Evolutionary conservation across 2,329 filamentous ascomycete species (phyloP).

Genomic region (Exophiala dermatitidis): DNA sequence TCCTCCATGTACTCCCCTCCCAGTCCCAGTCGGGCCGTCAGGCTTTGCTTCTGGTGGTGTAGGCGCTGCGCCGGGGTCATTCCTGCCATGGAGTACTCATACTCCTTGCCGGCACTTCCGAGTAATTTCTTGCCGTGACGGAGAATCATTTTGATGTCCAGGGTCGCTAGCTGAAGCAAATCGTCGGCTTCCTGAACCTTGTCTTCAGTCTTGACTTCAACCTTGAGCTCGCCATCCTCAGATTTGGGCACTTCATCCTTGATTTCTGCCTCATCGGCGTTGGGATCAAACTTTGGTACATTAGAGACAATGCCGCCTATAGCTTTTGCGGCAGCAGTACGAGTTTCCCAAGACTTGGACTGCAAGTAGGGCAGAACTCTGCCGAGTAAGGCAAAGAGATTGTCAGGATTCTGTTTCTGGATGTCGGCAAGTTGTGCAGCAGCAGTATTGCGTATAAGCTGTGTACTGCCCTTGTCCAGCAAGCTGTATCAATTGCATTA

Average conservation of each 20-base stretch:
- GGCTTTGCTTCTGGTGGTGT: conserved; percentile 80
- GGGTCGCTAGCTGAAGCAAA: conserved; percentile 61
- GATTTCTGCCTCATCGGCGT: conserved; percentile 57
- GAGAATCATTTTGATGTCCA: conserved; percentile 74
- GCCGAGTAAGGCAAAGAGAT: conserved; percentile 89
- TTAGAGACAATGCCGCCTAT: conserved; percentile 90
- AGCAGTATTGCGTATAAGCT: conserved; percentile 91
- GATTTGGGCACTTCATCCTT: conserved; percentile 48
- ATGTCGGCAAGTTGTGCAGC: conserved; percentile 95
- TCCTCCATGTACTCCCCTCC: conserved; percentile 79
- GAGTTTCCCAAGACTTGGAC: conserved; percentile 94
- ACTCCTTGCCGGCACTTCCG: conserved; percentile 69
- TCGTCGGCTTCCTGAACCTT: conserved; percentile 45
- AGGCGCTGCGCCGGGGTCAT: conserved; percentile 76
- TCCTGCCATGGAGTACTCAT: conserved; percentile 75
- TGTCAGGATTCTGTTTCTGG: conserved; percentile 95
- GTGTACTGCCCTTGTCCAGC: conserved; percentile 94
- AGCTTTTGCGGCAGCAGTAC: conserved; percentile 86
- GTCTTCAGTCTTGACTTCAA: conserved; percentile 39
- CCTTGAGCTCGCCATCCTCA: conserved; percentile 34
- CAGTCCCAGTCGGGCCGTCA: conserved; percentile 73
- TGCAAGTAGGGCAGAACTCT: conserved; percentile 91
- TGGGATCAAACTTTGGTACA: conserved; percentile 81
- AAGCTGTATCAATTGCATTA: conserved; percentile 50
- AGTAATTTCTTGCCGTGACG: conserved; percentile 77